phyloP scores from a whole-genome alignment of 2,329 filamentous ascomycete species.

The Phaeosphaeria sp. region DNA sequence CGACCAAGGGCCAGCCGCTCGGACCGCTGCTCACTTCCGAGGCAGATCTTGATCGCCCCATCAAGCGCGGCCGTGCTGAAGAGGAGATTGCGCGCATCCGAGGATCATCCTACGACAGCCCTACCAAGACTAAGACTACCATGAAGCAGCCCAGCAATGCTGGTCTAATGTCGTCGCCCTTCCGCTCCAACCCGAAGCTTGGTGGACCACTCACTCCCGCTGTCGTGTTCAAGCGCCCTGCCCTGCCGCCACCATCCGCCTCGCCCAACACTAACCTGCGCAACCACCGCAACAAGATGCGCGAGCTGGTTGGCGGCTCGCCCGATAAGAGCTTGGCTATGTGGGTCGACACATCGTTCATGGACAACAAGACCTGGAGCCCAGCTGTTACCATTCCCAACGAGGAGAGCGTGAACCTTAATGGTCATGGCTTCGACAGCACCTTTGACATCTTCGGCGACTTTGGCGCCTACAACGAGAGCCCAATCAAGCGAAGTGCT shows the following conservation, averaged over 20 bases:
- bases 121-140: conserved; percentile 71
- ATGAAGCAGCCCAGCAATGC: conserved; percentile 53
- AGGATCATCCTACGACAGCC: conserved; percentile 91
- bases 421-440: conserved; percentile 55
- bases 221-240: conserved; percentile 77
- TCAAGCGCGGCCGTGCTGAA: conserved; percentile 90
- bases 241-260: conserved; percentile 73
- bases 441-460: conserved; percentile 69
- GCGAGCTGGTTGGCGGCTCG: conserved; percentile 76
- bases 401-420: conserved; percentile 62
- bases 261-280: conserved; percentile 93
- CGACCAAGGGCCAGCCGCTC: conserved; percentile 72
- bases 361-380: conserved; percentile 60
- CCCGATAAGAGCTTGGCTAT: conserved; percentile 66
- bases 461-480: conserved; percentile 61
- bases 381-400: conserved; percentile 70
- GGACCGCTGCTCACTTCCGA: conserved; percentile 76
- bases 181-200: conserved; percentile 44
- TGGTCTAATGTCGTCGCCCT: conserved; percentile 51
- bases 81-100: conserved; percentile 94
- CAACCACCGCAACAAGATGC: conserved; percentile 84
- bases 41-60: conserved; percentile 73
- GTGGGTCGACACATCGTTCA: conserved; percentile 60
- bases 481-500: conserved; percentile 68
- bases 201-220: conserved; percentile 76